These are phyloP conservation scores for Rhodomyrtus psidioides DNA, from an alignment of 441 rosid genomes.

Conservation along the genomic window DNA sequence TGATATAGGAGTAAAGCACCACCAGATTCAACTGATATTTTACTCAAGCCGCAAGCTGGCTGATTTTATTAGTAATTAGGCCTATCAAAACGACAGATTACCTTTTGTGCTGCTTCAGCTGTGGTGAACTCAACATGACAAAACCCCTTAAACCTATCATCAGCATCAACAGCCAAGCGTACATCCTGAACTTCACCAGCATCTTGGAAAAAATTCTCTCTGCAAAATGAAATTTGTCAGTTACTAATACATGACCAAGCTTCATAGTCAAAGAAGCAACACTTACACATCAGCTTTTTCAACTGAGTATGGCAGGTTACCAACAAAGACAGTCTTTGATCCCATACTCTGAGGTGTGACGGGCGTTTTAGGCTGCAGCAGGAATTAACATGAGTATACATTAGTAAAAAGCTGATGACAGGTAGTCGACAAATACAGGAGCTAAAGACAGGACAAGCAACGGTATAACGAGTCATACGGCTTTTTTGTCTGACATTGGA, in stretches of 20 bases:
- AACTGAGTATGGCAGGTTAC: conserved; percentile 50
- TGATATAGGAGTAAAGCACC: not conserved
- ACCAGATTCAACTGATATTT: not conserved
- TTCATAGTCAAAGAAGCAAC: not conserved
- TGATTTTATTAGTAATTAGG: not conserved
- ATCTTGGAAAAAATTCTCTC: conserved; percentile 60
- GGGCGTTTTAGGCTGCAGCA: conserved; percentile 58
- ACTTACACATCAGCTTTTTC: conserved; percentile 65
- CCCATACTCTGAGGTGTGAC: conserved; percentile 39
- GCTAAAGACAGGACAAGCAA: not conserved
- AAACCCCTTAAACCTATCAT: conserved; percentile 58
- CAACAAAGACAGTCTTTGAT: conserved; percentile 60
- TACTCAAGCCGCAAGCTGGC: not conserved
- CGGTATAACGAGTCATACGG: conserved; percentile 11
- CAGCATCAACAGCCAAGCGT: conserved; percentile 41
- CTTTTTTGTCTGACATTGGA: conserved; percentile 23
- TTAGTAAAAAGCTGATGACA: not conserved
- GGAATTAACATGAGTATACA: not conserved
- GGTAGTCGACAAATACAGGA: not conserved
- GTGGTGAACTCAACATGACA: conserved; percentile 81
- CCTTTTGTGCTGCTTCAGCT: conserved; percentile 65
- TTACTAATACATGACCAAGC: not conserved
- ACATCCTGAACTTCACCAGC: conserved; percentile 68
- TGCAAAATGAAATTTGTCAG: conserved; percentile 12
- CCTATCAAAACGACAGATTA: not conserved